Conservation (phyloP, 2,329 filamentous ascomycete species). For the Ceratocystis destructans region DNA sequence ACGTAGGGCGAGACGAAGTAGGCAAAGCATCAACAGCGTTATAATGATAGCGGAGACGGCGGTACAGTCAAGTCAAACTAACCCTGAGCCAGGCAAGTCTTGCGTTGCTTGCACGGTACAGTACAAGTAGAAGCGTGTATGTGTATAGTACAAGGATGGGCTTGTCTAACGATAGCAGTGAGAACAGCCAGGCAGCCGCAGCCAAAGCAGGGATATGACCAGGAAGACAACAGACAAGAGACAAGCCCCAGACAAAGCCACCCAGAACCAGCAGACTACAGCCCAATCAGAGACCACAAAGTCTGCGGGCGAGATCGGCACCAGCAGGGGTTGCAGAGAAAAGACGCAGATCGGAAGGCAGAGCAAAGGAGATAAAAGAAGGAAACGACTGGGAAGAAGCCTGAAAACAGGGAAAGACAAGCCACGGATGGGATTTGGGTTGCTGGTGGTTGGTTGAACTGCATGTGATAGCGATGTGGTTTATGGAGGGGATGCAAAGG, state of each 20-base stretch:
- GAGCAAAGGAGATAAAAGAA: slow-evolving; percentile 1
- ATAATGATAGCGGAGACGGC: not conserved
- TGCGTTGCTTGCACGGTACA: too few species aligned
- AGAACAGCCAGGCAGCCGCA: too few species aligned
- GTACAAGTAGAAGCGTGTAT: too few species aligned
- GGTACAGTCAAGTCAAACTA: not conserved
- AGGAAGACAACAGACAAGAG: too few species aligned
- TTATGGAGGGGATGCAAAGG: too few species aligned
- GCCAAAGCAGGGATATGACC: too few species aligned
- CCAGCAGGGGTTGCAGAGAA: not conserved
- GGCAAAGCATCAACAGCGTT: too few species aligned
- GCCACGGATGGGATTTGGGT: not conserved
- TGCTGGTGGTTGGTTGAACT: not conserved
- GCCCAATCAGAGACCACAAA: not conserved
- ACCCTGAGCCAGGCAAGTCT: too few species aligned
- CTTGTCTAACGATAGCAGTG: too few species aligned
- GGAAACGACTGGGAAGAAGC: not conserved
- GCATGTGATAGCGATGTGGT: not conserved
- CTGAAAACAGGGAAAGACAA: too few species aligned
- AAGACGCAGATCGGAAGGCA: not conserved
- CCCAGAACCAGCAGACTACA: not conserved
- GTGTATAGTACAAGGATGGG: too few species aligned
- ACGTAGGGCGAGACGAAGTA: too few species aligned
- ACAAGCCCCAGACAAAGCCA: not conserved
- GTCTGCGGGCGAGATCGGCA: not conserved